Base-by-base conservation (phyloP, 2,329 filamentous ascomycete genomes). In the Nemania sp. region DNA sequence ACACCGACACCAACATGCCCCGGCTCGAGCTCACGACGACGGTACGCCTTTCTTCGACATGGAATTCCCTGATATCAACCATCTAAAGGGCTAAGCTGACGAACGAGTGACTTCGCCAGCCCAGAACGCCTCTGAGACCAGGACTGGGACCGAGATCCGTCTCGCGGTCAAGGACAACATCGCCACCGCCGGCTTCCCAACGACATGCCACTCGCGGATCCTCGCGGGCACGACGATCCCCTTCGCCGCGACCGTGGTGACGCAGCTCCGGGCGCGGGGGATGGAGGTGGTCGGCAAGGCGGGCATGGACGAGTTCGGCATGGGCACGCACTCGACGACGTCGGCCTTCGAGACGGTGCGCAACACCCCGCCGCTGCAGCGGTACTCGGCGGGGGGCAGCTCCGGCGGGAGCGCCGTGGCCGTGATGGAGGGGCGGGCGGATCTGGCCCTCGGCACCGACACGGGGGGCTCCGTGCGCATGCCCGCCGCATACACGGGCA, bases 241-340 rank as follows among this genome's bases (percentile, higher is more conserved):
- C 3, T 94, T 90, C 75, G 86, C 93, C 72, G 92, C 94, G 17
- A 94, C 91, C 9, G 87, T 97, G 17, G 86, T 96, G 35, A 78
- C 81, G 53, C 84, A 88, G 68, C 81, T 97, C 35, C 83, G 84
- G 57, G 73, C 79, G 29, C 81, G 83, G 5, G 90, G 89, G 43
- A 87, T 86, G 5, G 74, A 83, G 5, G 74, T 94, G 1, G 81
- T 87, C 1, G 90, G 89, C 6, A 97, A 97, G 76, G 93, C 92
- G 2, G 97, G 96, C 73, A 87, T 98, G 81, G 95, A 98, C 76
- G 95, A 96, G 73, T 97, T 97, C 73, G 92, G 93, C 29, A 97
- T 97, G 93, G 92, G 92, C 2, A 96, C 92, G 9, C 89, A 97
- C 72, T 90, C 88, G 1, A 83, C 81, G 18, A 78, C 88, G 69